phyloP scores from a whole-genome alignment of 768 basidiomycete genomes.

The Kwoniella bestiolae region DNA sequence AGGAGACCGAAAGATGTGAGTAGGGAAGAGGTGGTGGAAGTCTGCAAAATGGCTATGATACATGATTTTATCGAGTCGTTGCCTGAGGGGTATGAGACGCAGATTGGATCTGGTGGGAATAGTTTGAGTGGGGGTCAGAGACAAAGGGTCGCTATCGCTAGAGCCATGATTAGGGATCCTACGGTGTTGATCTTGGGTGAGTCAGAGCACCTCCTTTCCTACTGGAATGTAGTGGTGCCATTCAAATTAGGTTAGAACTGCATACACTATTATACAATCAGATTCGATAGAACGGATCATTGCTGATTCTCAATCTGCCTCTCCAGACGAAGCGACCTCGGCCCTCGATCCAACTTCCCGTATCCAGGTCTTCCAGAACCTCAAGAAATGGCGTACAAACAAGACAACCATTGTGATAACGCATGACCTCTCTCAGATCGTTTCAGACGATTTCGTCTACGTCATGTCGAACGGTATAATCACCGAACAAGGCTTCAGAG shows the following conservation, averaged over 20 bases:
- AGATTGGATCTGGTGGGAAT: conserved; percentile 73
- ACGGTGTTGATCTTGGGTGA: conserved; percentile 85
- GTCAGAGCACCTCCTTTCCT: conserved; percentile 1
- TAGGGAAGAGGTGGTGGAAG: conserved; percentile 73
- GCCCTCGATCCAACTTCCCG: conserved; percentile 82
- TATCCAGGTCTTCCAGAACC: conserved; percentile 72
- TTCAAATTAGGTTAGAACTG: no score
- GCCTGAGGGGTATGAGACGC: conserved; percentile 86
- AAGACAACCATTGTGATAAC: conserved; percentile 93
- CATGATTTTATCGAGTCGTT: conserved; percentile 83
- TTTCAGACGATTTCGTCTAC: conserved; percentile 80
- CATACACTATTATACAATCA: no score
- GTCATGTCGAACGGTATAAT: conserved; percentile 80
- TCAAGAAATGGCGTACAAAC: conserved; percentile 71
- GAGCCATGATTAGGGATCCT: conserved; percentile 83
- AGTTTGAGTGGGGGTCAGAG: conserved; percentile 88
- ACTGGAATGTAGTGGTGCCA: no score
- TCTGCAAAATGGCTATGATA: conserved; percentile 80
- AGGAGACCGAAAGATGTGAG: conserved; percentile 63
- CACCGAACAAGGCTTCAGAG: conserved; percentile 84
- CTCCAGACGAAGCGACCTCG: conserved; percentile 62
- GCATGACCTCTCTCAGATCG: conserved; percentile 87
- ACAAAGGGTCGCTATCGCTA: conserved; percentile 85
- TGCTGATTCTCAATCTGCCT: background rate
- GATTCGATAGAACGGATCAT: no score